phyloP scores from a whole-genome alignment of 768 basidiomycete species.

The Termitomyces sp. region DNA sequence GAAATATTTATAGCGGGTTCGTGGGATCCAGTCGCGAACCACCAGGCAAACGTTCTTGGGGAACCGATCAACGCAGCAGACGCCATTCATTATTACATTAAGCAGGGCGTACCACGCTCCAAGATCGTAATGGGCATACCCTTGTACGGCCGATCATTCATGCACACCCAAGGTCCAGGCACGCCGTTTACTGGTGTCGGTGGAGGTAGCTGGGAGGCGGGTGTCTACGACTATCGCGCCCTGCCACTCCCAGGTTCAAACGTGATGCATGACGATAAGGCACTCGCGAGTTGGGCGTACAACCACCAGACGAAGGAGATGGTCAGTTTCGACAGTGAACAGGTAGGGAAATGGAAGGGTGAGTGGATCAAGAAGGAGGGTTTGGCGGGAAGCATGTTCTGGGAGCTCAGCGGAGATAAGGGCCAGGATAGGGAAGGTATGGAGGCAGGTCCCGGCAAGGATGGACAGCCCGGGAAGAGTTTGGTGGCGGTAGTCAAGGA shows the following conservation, averaged over 20 bases:
- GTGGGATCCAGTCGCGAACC: constrained; percentile 64
- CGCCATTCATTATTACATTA: constrained; percentile 65
- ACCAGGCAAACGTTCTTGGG: constrained; percentile 85
- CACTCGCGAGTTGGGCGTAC: constrained; percentile 80
- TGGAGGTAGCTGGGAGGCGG: constrained; percentile 85
- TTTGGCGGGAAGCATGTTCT: constrained; percentile 91
- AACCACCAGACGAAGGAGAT: constrained; percentile 70
- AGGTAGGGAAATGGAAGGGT: constrained; percentile 68
- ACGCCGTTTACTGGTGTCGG: constrained; percentile 76
- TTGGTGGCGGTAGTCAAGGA: constrained; percentile 72
- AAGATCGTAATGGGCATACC: constrained; percentile 92
- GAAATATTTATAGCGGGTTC: constrained; percentile 52
- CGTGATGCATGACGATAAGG: constrained; percentile 56
- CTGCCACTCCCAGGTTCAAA: constrained; percentile 74
- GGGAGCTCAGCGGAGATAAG: constrained; percentile 91
- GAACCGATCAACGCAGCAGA: constrained; percentile 56
- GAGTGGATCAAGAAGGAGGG: constrained; percentile 71
- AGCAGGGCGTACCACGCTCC: constrained; percentile 62
- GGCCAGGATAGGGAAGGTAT: constrained; percentile 59
- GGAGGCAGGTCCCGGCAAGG: constrained; percentile 73
- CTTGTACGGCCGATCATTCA: constrained; percentile 89
- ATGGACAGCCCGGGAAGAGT: constrained; percentile 61
- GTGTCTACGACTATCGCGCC: constrained; percentile 89
- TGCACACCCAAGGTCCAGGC: constrained; percentile 80
- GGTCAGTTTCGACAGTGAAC: constrained; percentile 75